Evolutionary conservation across 306 rosid genomes (phyloP), one percentile per base, ranked within the genome.

Genomic region (Rubus idaeus): DNA sequence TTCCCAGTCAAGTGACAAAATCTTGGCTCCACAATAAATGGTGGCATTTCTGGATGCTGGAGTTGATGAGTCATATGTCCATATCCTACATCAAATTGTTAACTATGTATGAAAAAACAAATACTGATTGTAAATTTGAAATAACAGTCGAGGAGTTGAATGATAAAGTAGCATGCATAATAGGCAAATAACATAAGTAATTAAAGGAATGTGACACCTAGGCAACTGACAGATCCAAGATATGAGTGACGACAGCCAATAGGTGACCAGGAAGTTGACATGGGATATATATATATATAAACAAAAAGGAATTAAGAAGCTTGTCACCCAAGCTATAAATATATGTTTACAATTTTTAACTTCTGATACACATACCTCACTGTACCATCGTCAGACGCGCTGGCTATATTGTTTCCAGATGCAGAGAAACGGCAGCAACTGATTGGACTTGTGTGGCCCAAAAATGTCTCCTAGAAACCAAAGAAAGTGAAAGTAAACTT

Each of bases 11-110:
- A 94, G 94, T 5, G 97, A 92, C 89, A 90, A 72, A 26, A 92
- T 88, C 84, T 94, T 96, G 42, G 98, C 84, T 76, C 97, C 98
- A 78, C 98, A 92, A 80, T 92, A 94, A 63, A 94, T 94, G 73
- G 98, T 94, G 75, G 98, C 98, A 83, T 94, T 94, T 88, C 98
- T 92, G 47, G 97, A 91, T 52, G 87, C 91, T 12, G 98, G 87
- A 74, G 96, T 89, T 80, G 97, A 89, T 44, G 96, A 81, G 81
- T 94, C 98, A 63, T 92, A 94, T 5, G 97, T 89, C 98, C 98
- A 94, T 84, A 94, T 92, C 91, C 98, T 94, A 77, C 77, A 73
- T 83, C 66, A 45, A 63, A 71, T 46, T 77, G 71, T 84, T 66
- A 46, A 57, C 74, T 51, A 77, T 70, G 35, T 10, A 58, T 41